Evolutionary conservation across 352 stramenopile genomes (phyloP), one percentile per base, ranked within the genome.

Genomic region (Pythium myriotylum): DNA sequence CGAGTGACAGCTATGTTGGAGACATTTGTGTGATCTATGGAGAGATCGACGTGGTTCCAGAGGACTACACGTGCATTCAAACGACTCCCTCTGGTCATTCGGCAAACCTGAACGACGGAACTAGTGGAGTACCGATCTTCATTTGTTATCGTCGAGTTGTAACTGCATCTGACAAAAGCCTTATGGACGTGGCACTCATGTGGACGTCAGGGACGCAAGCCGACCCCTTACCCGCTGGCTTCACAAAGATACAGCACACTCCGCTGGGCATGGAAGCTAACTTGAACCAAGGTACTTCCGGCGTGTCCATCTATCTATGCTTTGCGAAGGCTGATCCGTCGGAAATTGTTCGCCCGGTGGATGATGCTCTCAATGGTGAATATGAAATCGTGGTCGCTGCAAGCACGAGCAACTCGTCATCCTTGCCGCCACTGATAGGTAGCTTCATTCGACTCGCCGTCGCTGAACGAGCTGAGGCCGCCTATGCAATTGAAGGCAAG

Each of bases 221-320:
- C 1, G 84, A 95, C 41, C 62, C 78, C 8, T 53, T 94, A 17
- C 84, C 87, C 1, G 54, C 49, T 0, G 83, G 84, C 10, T 96
- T 91, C 57, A 90, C 76, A 10, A 96, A 96, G 54, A 83, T 96
- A 33, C 77, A 88, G 53, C 84, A 96, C 42, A 96, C 87, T 2
- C 87, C 87, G 40, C 68, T 96, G 0, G 87, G 87, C 8, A 94
- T 96, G 85, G 84, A 94, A 27, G 87, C 87, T 7, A 95, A 94
- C 59, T 35, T 96, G 54, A 92, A 94, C 42, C 81, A 93, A 60
- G 86, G 86, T 13, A 92, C 86, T 3, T 74, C 24, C 4, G 82
- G 86, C 27, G 80, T 92, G 12, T 70, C 82, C 26, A 94, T 96
- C 55, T 75, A 93, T 50, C 52, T 96, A 20, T 91, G 81, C 37